phyloP scores from a whole-genome alignment of 2,329 filamentous ascomycete species.

The Botryotinia convoluta region DNA sequence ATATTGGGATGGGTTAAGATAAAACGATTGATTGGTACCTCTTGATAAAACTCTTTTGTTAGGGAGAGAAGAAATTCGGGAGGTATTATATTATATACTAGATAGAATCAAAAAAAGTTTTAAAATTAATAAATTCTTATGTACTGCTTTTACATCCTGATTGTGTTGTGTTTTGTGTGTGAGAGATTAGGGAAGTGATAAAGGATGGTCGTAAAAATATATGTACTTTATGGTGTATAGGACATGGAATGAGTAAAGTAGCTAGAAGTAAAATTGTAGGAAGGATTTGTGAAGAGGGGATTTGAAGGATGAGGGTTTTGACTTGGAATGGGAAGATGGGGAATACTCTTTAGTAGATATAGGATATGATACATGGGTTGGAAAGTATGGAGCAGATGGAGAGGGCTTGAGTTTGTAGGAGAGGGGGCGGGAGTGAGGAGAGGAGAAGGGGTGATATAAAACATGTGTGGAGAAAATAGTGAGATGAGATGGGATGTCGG shows the following conservation, averaged over 20 bases:
- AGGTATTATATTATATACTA: constrained; percentile 6
- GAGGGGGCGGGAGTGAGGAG: too few relatives aligned
- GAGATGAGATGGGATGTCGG: not conserved
- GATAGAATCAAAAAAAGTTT: constrained; percentile 12
- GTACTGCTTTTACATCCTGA: not conserved
- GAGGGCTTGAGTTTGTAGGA: not conserved
- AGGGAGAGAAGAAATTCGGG: not conserved
- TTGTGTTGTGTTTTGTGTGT: not conserved
- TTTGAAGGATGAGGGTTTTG: not conserved
- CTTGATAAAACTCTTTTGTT: not conserved
- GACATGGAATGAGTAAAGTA: not conserved
- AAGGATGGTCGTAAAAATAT: not conserved
- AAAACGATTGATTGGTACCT: constrained; percentile 14
- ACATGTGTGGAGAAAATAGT: not conserved
- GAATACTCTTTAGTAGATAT: not conserved
- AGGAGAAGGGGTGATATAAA: not conserved
- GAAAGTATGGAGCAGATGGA: not conserved
- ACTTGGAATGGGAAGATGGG: not conserved
- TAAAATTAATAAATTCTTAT: not conserved
- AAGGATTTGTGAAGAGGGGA: not conserved
- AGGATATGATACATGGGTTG: not conserved
- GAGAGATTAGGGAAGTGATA: not conserved
- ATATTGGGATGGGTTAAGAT: not conserved
- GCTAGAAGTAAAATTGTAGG: not conserved
- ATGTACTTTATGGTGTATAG: not conserved